Base-by-base conservation (phyloP, 2,329 filamentous ascomycete genomes). In the Aspergillus proliferans region DNA sequence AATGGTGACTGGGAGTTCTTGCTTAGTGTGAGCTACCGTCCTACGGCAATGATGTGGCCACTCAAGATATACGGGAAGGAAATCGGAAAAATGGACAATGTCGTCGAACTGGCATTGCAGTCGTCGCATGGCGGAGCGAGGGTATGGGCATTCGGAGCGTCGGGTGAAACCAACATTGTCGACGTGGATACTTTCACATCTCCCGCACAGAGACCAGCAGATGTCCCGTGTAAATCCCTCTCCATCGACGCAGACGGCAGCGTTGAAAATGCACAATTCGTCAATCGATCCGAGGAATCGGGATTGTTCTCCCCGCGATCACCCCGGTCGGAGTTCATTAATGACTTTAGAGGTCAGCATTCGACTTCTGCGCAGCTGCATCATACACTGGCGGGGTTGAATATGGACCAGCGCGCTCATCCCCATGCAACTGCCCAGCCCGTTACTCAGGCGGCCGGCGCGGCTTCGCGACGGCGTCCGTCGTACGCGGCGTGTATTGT, bases 51-150 rank as follows among this genome's bases (percentile, higher is more conserved):
- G 54, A 61, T 68, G 58, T 80, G 77, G 76, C 77, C 78, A 3
- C 62, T 80, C 8, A 68, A 69, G 46, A 67, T 82, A 3, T 65
- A 68, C 12, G 79, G 79, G 7, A 75, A 73, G 44, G 62, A 74
- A 52, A 72, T 82, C 45, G 77, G 72, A 0, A 68, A 52, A 2
- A 64, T 78, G 19, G 55, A 66, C 3, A 70, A 68, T 6, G 57
- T 80, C 3, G 76, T 77, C 21, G 79, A 81, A 52, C 54, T 83
- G 8, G 71, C 76, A 0, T 60, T 82, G 12, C 59, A 77, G 68
- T 52, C 68, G 53, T 44, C 69, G 57, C 26, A 59, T 43, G 68
- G 67, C 1, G 68, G 72, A 18, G 67, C 80, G 26, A 66, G 71
- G 0, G 65, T 82, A n/a, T 81, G 78, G 76, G 76, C 74, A 0